Evolutionary conservation across 306 rosid genomes (phyloP), one percentile per base, ranked within the genome.

Genomic region (Lotus japonicus): DNA sequence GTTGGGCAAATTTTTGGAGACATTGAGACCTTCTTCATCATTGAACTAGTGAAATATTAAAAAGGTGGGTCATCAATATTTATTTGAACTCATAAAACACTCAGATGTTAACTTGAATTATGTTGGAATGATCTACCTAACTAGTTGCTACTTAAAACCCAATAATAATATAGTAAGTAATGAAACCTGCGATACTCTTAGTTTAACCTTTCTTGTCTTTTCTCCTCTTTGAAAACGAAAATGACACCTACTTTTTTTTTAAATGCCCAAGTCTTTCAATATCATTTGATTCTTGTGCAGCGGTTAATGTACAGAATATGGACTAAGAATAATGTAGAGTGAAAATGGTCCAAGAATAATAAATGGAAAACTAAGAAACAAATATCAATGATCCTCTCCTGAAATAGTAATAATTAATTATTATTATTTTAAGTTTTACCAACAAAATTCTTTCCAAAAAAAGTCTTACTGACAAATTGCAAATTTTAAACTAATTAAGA

Each of bases 1-100:
- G 26, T 17, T 61, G 36, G 17, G 35, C 64, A 7, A 36, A 31
- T 11, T 59, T 46, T 23, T 64, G 55, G 84, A 57, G 28, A 31
- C 68, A 52, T 64, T 70, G 49, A 59, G 42, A 53, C 15, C 64
- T 44, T 76, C 80, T 19, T 72, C 75, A 14, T 61, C 77, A 43
- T 21, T 74, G 46, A 73, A 71, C 87, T 80, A 82, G 23, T 6
- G 33, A 12, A 19, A 42, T 8, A 11, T 6, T 3, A 31, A 31
- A 49, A 2, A 5, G 7, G 15, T 11, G 17, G 41, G 39, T 51
- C 44, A 49, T 64, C 9, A 59, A 41, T 11, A 5, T 48, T 68
- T 38, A 23, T 13, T 59, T 26, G 9, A 36, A 39, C 6, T 42
- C 19, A 18, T 19, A 31, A 68, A 42, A 61, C 51, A 26, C 16